These are phyloP conservation scores for Fraxinus americana DNA, from an alignment of 257 asterid genomes.

Conservation along the genomic window DNA sequence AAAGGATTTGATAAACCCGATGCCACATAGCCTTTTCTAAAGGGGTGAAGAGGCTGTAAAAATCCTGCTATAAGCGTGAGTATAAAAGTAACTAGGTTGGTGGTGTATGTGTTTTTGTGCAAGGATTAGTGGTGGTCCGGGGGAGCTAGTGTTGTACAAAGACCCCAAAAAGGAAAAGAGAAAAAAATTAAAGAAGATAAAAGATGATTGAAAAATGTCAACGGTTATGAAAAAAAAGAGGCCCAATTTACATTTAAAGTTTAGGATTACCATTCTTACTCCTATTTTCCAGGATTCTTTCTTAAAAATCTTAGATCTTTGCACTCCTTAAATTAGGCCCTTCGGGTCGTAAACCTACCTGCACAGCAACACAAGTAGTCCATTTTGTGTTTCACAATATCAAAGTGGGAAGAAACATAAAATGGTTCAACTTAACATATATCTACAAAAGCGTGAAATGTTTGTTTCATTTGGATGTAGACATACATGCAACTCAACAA, in stretches of 20 bases:
- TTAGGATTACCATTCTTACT: slow-evolving; percentile 27
- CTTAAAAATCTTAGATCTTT: slow-evolving; percentile 22
- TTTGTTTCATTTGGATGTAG: neutral
- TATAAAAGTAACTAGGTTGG: slow-evolving; percentile 41
- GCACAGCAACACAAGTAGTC: no score
- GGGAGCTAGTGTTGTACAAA: slow-evolving; percentile 33
- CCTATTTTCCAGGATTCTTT: slow-evolving; percentile 19
- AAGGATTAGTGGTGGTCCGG: slow-evolving; percentile 65
- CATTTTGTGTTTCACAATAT: neutral
- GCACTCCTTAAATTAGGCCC: neutral
- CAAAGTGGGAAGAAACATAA: neutral
- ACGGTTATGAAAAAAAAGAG: slow-evolving; percentile 41
- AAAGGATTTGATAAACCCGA: slow-evolving; percentile 22
- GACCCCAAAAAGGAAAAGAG: slow-evolving; percentile 27
- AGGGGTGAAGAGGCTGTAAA: slow-evolving; percentile 26
- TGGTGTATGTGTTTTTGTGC: slow-evolving; percentile 38
- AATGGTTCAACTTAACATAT: neutral
- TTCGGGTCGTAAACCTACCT: neutral
- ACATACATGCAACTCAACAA: neutral
- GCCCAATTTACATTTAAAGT: slow-evolving; percentile 33
- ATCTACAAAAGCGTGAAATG: neutral
- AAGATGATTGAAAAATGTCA: slow-evolving; percentile 39
- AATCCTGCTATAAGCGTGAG: slow-evolving; percentile 48
- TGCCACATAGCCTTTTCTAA: slow-evolving; percentile 42
- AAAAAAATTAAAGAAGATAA: slow-evolving; percentile 15